Evolutionary conservation across 768 basidiomycete species (phyloP), one percentile per base, ranked within the genome.

Genomic region (Mycena vulgaris): DNA sequence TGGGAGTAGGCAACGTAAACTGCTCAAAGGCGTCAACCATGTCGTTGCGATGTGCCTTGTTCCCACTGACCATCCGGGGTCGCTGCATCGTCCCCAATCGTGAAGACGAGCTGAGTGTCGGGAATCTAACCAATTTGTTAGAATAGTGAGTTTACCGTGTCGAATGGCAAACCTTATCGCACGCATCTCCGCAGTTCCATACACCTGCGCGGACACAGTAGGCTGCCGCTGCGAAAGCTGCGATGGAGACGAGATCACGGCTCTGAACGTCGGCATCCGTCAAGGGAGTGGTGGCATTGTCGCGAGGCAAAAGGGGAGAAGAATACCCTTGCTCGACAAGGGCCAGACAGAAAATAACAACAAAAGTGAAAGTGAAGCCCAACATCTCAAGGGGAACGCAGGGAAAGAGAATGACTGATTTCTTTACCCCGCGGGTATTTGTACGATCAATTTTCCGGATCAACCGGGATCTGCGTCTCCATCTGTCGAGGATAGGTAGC

Each of bases 1-100:
- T 56, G 55, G 9, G 63, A 65, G 45, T 65, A 65, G n/a, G 63
- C 63, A 5, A 65, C 63, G 23, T 65, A 65, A 13, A 55, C 63
- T 65, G 23, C 1, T 0, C 5, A 19, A 10, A 7, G 19, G 30
- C 21, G 25, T 62, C 33, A 62, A 30, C 23, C 33, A 2, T 13
- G 37, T 30, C 5, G 48, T 28, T 19, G 21, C 51, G 10, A 21
- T 47, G 8, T 37, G 17, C 10, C 23, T 5, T 9, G 4, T 6
- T 14, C 16, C 10, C 7, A 57, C 63, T 37, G 45, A 65, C 63
- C 63, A 48, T 65, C 63, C 16, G 63, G 63, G 14, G 63, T 65
- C 16, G 63, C 63, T 25, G 63, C 63, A 49, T 57, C 19, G 17
- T 65, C 63, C 35, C 63, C 63, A 33, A 65, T 65, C 6, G 55